These are phyloP conservation scores for Saccharomycopsis babjevae DNA, from an alignment of 805 yeast species.

Conservation along the genomic window DNA sequence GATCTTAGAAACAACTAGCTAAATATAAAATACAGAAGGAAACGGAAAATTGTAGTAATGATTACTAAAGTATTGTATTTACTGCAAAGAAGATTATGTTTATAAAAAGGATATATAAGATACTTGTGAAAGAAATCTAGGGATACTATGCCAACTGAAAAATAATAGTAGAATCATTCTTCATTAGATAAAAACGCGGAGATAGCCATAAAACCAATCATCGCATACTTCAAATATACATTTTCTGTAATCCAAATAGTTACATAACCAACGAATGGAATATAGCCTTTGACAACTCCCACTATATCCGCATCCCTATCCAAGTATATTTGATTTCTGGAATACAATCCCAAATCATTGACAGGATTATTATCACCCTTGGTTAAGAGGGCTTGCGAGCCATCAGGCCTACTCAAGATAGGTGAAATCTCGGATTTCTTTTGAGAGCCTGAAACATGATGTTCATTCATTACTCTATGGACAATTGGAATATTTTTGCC, in stretches of 20 bases:
- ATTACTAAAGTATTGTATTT: too few relatives aligned
- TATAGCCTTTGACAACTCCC: slow-evolving; percentile 86
- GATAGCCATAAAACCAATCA: slow-evolving; percentile 66
- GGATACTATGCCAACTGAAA: too few relatives aligned
- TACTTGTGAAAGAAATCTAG: background rate
- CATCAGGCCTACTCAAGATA: slow-evolving; percentile 1
- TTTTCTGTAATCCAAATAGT: slow-evolving; percentile 89
- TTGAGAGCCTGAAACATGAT: slow-evolving; percentile 34
- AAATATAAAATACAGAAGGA: background rate
- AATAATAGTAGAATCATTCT: slow-evolving; percentile 20
- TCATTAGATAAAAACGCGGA: slow-evolving; percentile 56
- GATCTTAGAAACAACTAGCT: too few relatives aligned
- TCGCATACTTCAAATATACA: slow-evolving; percentile 65
- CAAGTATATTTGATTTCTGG: slow-evolving; percentile 63
- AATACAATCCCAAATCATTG: slow-evolving; percentile 82
- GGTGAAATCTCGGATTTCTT: slow-evolving; percentile 9
- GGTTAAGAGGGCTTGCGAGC: slow-evolving; percentile 66
- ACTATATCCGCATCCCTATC: slow-evolving; percentile 69
- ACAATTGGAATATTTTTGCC: slow-evolving; percentile 89
- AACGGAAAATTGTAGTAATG: background rate
- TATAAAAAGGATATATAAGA: background rate
- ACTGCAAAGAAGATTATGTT: background rate
- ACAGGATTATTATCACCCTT: slow-evolving; percentile 95
- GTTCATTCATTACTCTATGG: slow-evolving; percentile 87
- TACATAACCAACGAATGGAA: slow-evolving; percentile 83